Base-by-base conservation (phyloP, 2,329 filamentous ascomycete genomes). In the Penicillium sp. region DNA sequence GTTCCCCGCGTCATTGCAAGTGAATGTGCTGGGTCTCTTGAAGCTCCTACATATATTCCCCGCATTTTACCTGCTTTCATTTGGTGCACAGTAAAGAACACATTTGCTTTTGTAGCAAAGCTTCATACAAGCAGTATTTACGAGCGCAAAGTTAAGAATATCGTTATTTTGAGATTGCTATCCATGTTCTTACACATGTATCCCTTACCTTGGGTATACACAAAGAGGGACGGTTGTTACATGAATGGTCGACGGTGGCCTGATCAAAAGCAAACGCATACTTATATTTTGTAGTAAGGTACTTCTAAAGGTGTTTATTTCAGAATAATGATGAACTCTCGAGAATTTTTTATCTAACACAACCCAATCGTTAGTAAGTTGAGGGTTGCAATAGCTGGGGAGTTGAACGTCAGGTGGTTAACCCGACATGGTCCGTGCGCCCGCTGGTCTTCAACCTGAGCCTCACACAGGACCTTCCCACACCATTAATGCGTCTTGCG, bases 401-500 rank as follows among this genome's bases (percentile, higher is more conserved):
- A n/a, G 40, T 18, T 33, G 29, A 25, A 51, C 40, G 40, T 51
- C 49, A 51, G 49, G 49, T 51, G 49, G 49, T 51, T 50, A 57
- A 47, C 52, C 53, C 49, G 42, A 56, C 31, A 56, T 65, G 66
- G 66, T 44, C 65, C 52, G 64, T 66, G 63, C 66, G 49, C 55
- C 40, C 41, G 51, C 44, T 12, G 47, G 51, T 46, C 45, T 53
- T 54, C 54, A 40, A 60, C 62, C 62, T 69, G 67, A 64, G 58
- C 65, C 67, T 67, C 66, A 65, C 65, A 63, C 61, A 51, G 61
- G 57, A 65, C 64, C 61, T 49, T 65, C 62, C 59, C 56, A 60
- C 55, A 53, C 8, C 60, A 56, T 59, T 58, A 58, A 63, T 63
- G 62, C 63, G 51, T 58, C 58, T 58, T 60, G 49, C 57, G 56